These are phyloP conservation scores for Macrocybe gigantea DNA, from an alignment of 768 basidiomycete genomes.

Conservation along the genomic window DNA sequence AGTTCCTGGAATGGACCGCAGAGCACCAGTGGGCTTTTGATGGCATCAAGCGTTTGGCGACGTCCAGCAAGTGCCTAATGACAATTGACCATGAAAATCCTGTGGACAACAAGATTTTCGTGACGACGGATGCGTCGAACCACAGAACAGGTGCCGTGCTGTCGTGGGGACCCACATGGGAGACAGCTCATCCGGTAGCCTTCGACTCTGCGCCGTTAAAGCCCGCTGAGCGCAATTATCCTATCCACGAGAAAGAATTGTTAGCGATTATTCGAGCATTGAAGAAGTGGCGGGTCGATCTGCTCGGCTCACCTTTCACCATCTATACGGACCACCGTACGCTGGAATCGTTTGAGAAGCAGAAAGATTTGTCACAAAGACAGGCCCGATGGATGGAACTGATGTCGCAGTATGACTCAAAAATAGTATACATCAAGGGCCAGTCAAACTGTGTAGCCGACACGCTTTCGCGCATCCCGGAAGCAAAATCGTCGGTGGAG, in stretches of 20 bases:
- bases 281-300: conserved; percentile 2
- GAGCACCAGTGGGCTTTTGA: conserved; percentile 19
- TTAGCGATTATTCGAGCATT: conserved; percentile 11
- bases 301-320: conserved; percentile 5
- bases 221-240: conserved; percentile 7
- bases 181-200: conserved; percentile 4
- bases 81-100: conserved; percentile 18
- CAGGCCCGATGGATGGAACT: too few species aligned
- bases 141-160: conserved; percentile 7
- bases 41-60: conserved; percentile 15
- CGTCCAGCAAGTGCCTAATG: conserved; percentile 5
- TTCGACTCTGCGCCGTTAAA: conserved; percentile 6
- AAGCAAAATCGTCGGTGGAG: too few species aligned
- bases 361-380: too few species aligned
- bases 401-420: too few species aligned
- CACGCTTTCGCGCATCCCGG: too few species aligned
- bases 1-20: conserved; percentile 11
- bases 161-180: conserved; percentile 1
- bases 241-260: conserved; percentile 13
- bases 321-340: too few species aligned
- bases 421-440: too few species aligned
- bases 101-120: not conserved
- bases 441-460: too few species aligned
- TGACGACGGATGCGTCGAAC: conserved; percentile 9
- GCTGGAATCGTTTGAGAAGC: too few species aligned